phyloP scores from a whole-genome alignment of 495 filamentous ascomycete genomes.

The Corynascus novoguineensis region DNA sequence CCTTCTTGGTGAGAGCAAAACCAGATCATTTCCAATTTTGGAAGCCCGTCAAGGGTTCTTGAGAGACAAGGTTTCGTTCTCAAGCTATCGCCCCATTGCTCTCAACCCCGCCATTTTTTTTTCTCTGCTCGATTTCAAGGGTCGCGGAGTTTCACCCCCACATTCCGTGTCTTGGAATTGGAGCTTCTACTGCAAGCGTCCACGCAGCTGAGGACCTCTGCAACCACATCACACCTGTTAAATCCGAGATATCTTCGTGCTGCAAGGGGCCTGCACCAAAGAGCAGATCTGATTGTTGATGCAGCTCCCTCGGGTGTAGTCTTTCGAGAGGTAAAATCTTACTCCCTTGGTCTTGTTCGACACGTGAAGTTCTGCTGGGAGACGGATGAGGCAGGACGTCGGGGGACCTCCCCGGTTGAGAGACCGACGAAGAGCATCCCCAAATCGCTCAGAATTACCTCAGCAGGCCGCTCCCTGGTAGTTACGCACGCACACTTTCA shows the following conservation, averaged over 20 bases:
- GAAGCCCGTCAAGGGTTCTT: conserved; percentile 1
- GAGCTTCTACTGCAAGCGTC: conserved; percentile 2
- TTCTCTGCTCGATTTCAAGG: conserved; percentile 1
- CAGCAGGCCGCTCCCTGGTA: conserved; percentile 15
- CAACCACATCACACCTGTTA: conserved; percentile 3
- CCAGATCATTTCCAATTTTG: conserved; percentile 10
- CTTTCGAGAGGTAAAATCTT: too few species aligned
- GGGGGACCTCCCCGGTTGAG: background rate
- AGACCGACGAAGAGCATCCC: background rate
- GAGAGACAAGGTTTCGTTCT: background rate
- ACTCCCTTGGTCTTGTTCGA: background rate
- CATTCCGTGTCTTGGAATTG: conserved; percentile 16
- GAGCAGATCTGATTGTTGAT: background rate
- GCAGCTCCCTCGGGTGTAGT: too few species aligned
- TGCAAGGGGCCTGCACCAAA: background rate
- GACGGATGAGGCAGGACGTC: background rate
- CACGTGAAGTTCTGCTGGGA: background rate
- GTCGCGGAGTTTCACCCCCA: conserved; percentile 9
- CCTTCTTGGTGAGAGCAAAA: conserved; percentile 2
- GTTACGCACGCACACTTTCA: too few species aligned
- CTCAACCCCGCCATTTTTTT: conserved; percentile 14
- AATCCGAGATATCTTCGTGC: conserved; percentile 7
- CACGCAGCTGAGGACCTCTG: background rate
- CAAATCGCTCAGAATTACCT: conserved; percentile 13
- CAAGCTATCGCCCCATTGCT: background rate